These are phyloP conservation scores for Colletotrichum spinosum DNA, from an alignment of 2,329 filamentous ascomycete species.

Conservation along the genomic window DNA sequence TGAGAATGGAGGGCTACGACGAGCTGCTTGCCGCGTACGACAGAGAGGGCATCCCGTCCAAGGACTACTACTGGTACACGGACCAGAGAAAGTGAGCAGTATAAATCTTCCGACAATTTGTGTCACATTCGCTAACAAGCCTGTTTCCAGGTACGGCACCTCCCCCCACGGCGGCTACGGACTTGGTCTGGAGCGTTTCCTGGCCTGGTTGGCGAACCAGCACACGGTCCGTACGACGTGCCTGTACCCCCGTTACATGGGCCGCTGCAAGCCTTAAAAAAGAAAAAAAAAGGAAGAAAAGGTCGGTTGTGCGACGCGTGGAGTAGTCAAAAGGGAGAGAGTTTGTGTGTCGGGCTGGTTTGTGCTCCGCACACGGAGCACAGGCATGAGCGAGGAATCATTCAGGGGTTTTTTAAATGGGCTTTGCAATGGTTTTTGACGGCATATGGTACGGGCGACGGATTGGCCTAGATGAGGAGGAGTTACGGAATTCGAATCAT, in stretches of 20 bases:
- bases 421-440: conserved; percentile 33
- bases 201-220: conserved; percentile 73
- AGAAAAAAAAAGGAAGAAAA: neutral
- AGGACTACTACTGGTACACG: conserved; percentile 97
- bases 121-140: conserved; percentile 6
- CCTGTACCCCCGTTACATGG: conserved; percentile 85
- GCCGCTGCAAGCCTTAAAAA: conserved; percentile 78
- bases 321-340: too few relatives aligned
- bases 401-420: conserved; percentile 13
- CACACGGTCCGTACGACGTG: conserved; percentile 75
- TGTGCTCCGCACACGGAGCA: conserved; percentile 4
- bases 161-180: conserved; percentile 95
- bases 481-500: conserved; percentile 32
- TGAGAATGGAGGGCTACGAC: conserved; percentile 94
- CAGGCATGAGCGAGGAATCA: conserved; percentile 27
- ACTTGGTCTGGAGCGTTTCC: conserved; percentile 84
- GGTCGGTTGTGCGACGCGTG: too few relatives aligned
- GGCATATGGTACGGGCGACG: conserved; percentile 23
- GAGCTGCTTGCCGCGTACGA: conserved; percentile 91
- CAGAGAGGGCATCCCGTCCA: conserved; percentile 85
- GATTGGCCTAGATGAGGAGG: conserved; percentile 31
- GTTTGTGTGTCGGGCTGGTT: too few relatives aligned
- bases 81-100: conserved; percentile 89
- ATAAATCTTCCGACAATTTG: conserved; percentile 11
- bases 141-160: conserved; percentile 78